Evolutionary conservation across 768 basidiomycete genomes (phyloP), one percentile per base, ranked within the genome.

Genomic region (Phaffia australis): DNA sequence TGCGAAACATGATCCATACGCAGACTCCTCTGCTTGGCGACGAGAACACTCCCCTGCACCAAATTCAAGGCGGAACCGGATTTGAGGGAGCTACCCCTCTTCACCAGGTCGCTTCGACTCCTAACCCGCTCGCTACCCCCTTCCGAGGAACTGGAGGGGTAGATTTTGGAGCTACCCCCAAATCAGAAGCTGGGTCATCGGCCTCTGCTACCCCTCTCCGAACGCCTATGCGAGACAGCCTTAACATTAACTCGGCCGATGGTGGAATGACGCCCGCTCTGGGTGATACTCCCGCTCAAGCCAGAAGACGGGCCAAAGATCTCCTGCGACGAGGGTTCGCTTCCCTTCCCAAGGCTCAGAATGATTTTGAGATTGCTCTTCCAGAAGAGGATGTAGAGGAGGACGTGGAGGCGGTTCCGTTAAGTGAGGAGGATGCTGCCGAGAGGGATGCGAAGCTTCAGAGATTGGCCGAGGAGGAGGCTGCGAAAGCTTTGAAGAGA

Each of bases 11-110:
- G 90, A 85, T 85, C 15, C 85, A 86, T 52, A 82, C 83, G 3
- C 93, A 98, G 77, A 99, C 95, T 0, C 95, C 95, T 19, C 80
- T 99, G 1, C 82, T 98, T 16, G 95, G 95, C 3, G 90, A 98
- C 58, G 94, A 98, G 77, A 99, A 99, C 76, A 98, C 95, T 0
- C 95, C 93, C 16, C 76, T 98, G 57, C 94, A 93, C 74, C 70
- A 71, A 56, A 76, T 79, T 8, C 80, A 84, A 25, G 83, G 80
- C n/a, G 88, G 89, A 16, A 90, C 91, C 8, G 95, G 95, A 1
- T 99, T 90, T 74, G 92, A 92, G 75, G 82, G 92, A 55, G 94
- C 92, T 0, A 97, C 94, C 4, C 95, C 95, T n/a, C 85, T 83
- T 25, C 90, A 90, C 71, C 84, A 85, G 71, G 86, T 88, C 32